These are phyloP conservation scores for Dothidotthia symphoricarpi DNA, from an alignment of 2,329 filamentous ascomycete genomes.

Conservation along the genomic window DNA sequence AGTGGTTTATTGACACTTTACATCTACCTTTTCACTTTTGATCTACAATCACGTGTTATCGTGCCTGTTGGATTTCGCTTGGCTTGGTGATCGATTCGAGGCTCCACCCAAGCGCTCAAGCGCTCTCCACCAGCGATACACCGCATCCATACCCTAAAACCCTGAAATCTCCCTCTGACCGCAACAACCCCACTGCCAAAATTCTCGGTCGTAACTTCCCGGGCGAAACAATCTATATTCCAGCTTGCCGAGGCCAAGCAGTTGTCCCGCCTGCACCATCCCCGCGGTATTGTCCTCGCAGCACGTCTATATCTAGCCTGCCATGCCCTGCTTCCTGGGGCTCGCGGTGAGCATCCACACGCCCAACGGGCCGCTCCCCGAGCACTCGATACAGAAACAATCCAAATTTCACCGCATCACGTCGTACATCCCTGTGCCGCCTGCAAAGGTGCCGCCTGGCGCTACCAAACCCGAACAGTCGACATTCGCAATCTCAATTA, in stretches of 20 bases:
- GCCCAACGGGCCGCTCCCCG: conserved; percentile 74
- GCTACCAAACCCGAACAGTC: conserved; percentile 81
- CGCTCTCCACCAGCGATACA: conserved; percentile 8
- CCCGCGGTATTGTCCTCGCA: conserved; percentile 20
- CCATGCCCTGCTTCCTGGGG: conserved; percentile 97
- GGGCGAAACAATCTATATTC: conserved; percentile 6
- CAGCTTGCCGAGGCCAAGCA: conserved; percentile 23
- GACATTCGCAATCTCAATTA: conserved; percentile 97
- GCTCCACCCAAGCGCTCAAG: conserved; percentile 9
- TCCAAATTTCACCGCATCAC: conserved; percentile 89
- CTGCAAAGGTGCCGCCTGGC: conserved; percentile 69
- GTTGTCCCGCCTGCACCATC: conserved; percentile 13
- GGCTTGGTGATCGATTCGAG: conserved; percentile 4
- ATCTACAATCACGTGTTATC: conserved; percentile 4
- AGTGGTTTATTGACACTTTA: too few relatives aligned
- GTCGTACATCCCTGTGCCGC: conserved; percentile 93
- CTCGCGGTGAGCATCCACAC: conserved; percentile 96
- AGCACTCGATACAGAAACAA: conserved; percentile 94
- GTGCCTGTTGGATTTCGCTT: conserved; percentile 15
- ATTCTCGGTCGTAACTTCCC: not conserved
- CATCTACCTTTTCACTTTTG: too few relatives aligned
- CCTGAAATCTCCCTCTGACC: too few relatives aligned
- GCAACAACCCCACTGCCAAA: too few relatives aligned
- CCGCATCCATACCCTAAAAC: conserved; percentile 6
- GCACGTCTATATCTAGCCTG: conserved; percentile 9